Evolutionary conservation across 176 grass and related monocot genomes (phyloP), one percentile per base, ranked within the genome.

Genomic region (Bothriochloa decipiens): DNA sequence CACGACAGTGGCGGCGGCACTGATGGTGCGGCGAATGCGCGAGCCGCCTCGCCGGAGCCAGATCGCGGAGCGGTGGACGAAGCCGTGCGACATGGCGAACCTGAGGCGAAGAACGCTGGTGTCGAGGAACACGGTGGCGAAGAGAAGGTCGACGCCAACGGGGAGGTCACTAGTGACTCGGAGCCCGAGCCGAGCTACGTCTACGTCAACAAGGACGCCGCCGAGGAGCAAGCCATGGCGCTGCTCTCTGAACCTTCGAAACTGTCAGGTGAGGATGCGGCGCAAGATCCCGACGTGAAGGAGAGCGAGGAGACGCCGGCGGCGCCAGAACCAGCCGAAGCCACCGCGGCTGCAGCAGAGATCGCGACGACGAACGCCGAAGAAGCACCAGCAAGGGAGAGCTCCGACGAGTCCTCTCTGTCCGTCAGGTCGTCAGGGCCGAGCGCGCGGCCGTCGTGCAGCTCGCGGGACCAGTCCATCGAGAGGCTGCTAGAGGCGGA

Each of bases 401-500:
- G 92, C 87, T 76, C 90, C 9, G 79, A 66, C 0, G 80, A 82
- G 60, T 82, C 83, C 13, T 88, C 67, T 20, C 92, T 94, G 78
- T 91, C 91, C 0, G 76, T 12, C n/a, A 75, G 80, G 88, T 90
- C 90, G 85, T 89, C 92, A 49, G 79, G 64, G 7, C 12, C 37
- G 68, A 81, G 89, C 68, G 62, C 83, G 28, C 45, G 62, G n/a
- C 71, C 88, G 3, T 97, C 85, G n/a, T 94, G 60, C 82, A 90
- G 84, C 73, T 86, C 79, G 12, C 57, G 65, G 5, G 84, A 87
- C 3, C 27, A 57, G 60, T 87, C 85, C 88, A 55, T 86, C 20
- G 88, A 91, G 27, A 68, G 86, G 75, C 50, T 88, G 8, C 83
- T 86, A 18, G 92, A 81, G 28, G 86, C 78, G 0, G 86, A 93